Evolutionary conservation across 2,329 filamentous ascomycete genomes (phyloP).

Genomic region (Claviceps fusiformis): DNA sequence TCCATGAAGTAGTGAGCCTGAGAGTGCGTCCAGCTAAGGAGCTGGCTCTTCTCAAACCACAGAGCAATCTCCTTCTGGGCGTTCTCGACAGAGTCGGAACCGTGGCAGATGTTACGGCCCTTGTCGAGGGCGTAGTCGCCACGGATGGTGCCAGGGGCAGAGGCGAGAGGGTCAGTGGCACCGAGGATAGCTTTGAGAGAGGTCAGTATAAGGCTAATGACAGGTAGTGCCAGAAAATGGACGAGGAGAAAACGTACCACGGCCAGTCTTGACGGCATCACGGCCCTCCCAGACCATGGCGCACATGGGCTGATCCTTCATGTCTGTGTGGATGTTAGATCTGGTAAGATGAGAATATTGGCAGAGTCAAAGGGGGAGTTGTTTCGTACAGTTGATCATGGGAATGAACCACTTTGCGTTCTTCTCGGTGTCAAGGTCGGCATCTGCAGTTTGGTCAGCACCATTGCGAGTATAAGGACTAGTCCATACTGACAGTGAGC

Average conservation of each 20-base stretch:
- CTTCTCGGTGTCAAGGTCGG: constrained; percentile 51
- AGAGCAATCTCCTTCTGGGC: constrained; percentile 99
- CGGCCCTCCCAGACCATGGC: constrained; percentile 99
- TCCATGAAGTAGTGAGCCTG: constrained; percentile 96
- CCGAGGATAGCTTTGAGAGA: constrained; percentile 61
- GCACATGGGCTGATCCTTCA: constrained; percentile 52
- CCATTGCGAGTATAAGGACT: constrained; percentile 3
- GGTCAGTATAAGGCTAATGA: constrained; percentile 4
- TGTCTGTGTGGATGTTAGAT: constrained; percentile 1
- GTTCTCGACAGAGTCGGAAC: constrained; percentile 95
- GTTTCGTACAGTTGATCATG: constrained; percentile 72
- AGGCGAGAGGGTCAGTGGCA: constrained; percentile 96
- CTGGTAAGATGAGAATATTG: not conserved
- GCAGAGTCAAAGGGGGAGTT: not conserved
- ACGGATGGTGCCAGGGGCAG: constrained; percentile 94
- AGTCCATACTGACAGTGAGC: constrained; percentile 57
- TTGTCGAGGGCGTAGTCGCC: constrained; percentile 70
- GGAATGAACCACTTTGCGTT: constrained; percentile 95
- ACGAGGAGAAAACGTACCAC: constrained; percentile 44
- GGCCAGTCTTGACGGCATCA: constrained; percentile 98
- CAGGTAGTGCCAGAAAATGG: not conserved
- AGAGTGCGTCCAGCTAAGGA: constrained; percentile 72
- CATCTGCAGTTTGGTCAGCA: constrained; percentile 38
- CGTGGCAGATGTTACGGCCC: constrained; percentile 99
- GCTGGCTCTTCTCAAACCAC: constrained; percentile 88